Evolutionary conservation across 306 rosid genomes (phyloP), one percentile per base, ranked within the genome.

Genomic region (Castanea mollissima): DNA sequence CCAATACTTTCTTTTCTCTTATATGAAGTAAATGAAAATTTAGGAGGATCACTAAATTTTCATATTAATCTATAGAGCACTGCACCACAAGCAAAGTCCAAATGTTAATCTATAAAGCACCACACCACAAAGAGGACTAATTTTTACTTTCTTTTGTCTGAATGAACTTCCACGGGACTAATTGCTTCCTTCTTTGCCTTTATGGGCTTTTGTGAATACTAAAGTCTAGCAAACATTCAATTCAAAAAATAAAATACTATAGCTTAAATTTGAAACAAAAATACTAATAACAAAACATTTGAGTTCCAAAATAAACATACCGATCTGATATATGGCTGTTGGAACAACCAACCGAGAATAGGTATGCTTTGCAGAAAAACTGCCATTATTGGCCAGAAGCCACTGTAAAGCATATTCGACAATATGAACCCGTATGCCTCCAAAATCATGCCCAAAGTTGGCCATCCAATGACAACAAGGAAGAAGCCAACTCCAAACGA

Each of bases 351-450:
- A 74, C 99, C 99, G 62, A 95, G 94, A 80, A 93, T 74, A 25
- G 98, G 99, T 81, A 93, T 87, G 92, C 85, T 95, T 93, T 91
- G 99, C 74, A 93, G 6, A 88, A 95, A 95, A 68, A 95, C 96
- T 63, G 97, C 86, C 73, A 93, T 81, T n/a, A 98, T 95, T 68
- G 99, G 99, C 99, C 99, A 95, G 91, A 95, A 95, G 82, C 99
- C 99, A 68, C 98, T 95, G 94, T 87, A 85, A 46, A 78, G 65
- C 51, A 85, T 63, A 78, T 55, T 74, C 58, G 64, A 89, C 79
- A 65, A 95, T 79, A 84, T 25, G 27, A 95, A 95, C 20, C 98
- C 98, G 71, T 95, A 95, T 69, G 92, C 83, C 90, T 95, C 98
- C 89, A 95, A 60, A 56, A 95, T 87, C 99, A 93, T 95, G 86